These are phyloP conservation scores for Pilaira anomala DNA, from an alignment of 192 early-diverging fungal genomes.

Conservation along the genomic window DNA sequence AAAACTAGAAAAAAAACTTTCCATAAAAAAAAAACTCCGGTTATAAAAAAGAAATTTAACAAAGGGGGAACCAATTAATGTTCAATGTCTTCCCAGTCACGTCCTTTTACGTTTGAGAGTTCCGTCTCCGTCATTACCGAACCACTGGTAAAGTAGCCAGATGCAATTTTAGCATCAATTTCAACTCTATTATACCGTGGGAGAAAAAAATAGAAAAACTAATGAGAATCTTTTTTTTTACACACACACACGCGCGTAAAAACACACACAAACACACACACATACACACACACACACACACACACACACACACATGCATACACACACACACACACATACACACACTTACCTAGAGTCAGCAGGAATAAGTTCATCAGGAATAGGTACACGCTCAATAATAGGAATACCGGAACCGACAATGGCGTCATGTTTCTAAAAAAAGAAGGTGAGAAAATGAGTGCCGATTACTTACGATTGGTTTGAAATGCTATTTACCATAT, in stretches of 20 bases:
- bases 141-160: slow-evolving; percentile 88
- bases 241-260: too few species aligned
- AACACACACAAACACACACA: too few species aligned
- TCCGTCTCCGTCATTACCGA: slow-evolving; percentile 54
- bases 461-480: neutral
- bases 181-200: slow-evolving; percentile 55
- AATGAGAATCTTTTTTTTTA: neutral
- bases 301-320: too few species aligned
- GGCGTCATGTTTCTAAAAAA: slow-evolving; percentile 84
- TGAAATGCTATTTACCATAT: slow-evolving; percentile 46
- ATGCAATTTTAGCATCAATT: slow-evolving; percentile 95
- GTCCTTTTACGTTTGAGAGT: slow-evolving; percentile 71
- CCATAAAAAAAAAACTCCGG: too few species aligned
- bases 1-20: neutral
- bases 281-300: neutral
- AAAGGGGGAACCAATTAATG: slow-evolving; percentile 31
- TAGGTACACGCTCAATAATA: slow-evolving; percentile 84
- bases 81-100: slow-evolving; percentile 75
- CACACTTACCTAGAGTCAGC: slow-evolving; percentile 59
- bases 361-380: slow-evolving; percentile 87
- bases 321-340: too few species aligned
- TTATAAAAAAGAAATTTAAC: too few species aligned
- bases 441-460: neutral
- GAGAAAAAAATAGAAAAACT: slow-evolving; percentile 16
- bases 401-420: slow-evolving; percentile 84